phyloP scores from a whole-genome alignment of 768 basidiomycete genomes.

The Suillus spraguei region DNA sequence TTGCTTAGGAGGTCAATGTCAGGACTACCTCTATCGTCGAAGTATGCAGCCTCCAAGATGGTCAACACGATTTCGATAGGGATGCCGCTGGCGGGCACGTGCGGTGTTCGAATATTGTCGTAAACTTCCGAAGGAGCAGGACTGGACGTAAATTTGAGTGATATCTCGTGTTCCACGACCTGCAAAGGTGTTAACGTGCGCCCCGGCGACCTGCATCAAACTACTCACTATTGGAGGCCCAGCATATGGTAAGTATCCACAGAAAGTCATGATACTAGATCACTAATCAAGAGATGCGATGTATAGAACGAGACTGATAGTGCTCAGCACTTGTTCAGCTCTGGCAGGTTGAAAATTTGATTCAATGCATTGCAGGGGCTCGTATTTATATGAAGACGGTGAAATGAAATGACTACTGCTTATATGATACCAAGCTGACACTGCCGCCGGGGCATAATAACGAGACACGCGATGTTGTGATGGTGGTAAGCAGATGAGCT shows the following conservation, averaged over 20 bases:
- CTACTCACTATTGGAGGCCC: constrained; percentile 29
- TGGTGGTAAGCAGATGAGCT: constrained; percentile 1
- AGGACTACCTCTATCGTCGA: constrained; percentile 38
- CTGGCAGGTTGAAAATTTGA: background rate
- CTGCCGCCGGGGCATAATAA: background rate
- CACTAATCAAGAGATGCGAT: constrained; percentile 16
- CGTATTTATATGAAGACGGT: constrained; percentile 28
- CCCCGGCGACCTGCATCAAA: background rate
- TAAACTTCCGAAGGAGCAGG: constrained; percentile 23
- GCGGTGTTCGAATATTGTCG: constrained; percentile 19
- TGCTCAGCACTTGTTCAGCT: background rate
- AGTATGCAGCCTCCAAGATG: constrained; percentile 61
- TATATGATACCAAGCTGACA: no score
- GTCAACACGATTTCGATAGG: constrained; percentile 66
- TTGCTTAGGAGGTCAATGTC: constrained; percentile 47
- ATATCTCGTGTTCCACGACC: constrained; percentile 39
- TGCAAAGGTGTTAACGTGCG: constrained; percentile 21
- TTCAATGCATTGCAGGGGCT: background rate
- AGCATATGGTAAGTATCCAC: constrained; percentile 25
- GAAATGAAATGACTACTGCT: constrained; percentile 7
- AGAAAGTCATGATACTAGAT: constrained; percentile 29
- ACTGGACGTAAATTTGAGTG: constrained; percentile 39
- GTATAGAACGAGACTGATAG: constrained; percentile 7
- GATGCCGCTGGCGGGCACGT: constrained; percentile 36
- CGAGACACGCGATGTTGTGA: background rate